Evolutionary conservation across 192 early-diverging fungal genomes (phyloP), one percentile per base, ranked within the genome.

Genomic region (Backusella mclennaniae): DNA sequence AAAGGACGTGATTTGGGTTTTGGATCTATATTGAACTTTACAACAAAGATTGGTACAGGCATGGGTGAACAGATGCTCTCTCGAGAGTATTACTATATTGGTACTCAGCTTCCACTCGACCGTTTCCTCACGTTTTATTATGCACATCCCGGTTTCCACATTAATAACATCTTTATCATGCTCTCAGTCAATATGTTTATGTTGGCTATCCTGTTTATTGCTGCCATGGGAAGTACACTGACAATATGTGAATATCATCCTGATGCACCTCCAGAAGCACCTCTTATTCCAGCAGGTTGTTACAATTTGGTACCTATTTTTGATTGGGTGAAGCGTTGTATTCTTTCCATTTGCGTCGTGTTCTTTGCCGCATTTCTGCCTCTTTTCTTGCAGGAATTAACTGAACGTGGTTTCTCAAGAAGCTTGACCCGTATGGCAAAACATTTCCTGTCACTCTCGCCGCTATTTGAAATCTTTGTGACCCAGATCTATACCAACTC

Each of bases 11-110:
- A 96, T 83, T 87, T 96, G 59, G 93, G 94, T 8, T 94, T 96
- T 86, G 92, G 91, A 68, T 96, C 95, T 7, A 92, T 94, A 71
- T 91, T 96, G 78, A 93, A 93, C 81, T 96, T 95, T 76, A 93
- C 93, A 74, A 93, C 95, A 67, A 96, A 96, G 84, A 95, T 96
- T 66, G 93, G 94, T 66, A 93, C 93, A 8, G 95, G 95, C 74
- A 96, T 96, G 95, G 93, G 93, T 59, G 95, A 96, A 83, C 95
- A 96, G 84, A 94, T 96, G 90, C 80, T 96, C 52, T 96, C 95
- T n/a, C 90, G 95, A 76, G 95, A 96, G 79, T 94, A 96, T 83
- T 95, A 96, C 83, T 94, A 94, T 79, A 85, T 96, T 67, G 95
- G 95, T 41, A 91, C 93, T 26, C 93, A 93, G 73, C 83, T 96